A percentile compares a stretch with the other conserved stretches of the same genome.
Conservation (phyloP, 2,329 filamentous ascomycete species). For the Dryadomyces sulphureus region DNA sequence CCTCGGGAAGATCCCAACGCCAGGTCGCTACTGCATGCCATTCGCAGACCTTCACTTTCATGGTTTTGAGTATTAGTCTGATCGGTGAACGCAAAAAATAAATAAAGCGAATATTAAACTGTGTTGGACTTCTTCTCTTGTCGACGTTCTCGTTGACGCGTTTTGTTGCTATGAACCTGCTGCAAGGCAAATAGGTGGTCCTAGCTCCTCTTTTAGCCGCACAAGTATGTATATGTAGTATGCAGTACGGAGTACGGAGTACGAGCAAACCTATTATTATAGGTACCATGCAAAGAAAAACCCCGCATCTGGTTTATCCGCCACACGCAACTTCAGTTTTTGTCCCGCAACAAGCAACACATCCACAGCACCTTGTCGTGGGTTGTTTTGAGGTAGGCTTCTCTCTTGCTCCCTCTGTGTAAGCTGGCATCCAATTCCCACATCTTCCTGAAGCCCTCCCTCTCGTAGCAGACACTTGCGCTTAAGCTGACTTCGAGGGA, state of each 20-base stretch:
- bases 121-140: too few species aligned
- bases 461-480: background rate
- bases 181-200: background rate
- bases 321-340: background rate
- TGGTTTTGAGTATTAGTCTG: conserved; percentile 20
- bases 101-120: too few species aligned
- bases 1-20: conserved; percentile 94
- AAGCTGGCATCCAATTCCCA: background rate
- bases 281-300: background rate
- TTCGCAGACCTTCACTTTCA: conserved; percentile 91
- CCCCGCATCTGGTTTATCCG: background rate
- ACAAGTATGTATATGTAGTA: too few species aligned
- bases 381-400: background rate
- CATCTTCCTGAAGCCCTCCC: too few species aligned
- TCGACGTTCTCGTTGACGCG: too few species aligned
- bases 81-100: too few species aligned
- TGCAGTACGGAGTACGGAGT: too few species aligned
- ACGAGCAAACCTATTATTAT: too few species aligned
- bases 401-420: background rate
- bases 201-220: background rate
- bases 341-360: background rate
- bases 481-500: background rate
- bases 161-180: background rate
- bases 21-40: conserved; percentile 94
- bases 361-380: background rate